phyloP scores from a whole-genome alignment of 148 eudicot species.

The Rhododendron henanense region DNA sequence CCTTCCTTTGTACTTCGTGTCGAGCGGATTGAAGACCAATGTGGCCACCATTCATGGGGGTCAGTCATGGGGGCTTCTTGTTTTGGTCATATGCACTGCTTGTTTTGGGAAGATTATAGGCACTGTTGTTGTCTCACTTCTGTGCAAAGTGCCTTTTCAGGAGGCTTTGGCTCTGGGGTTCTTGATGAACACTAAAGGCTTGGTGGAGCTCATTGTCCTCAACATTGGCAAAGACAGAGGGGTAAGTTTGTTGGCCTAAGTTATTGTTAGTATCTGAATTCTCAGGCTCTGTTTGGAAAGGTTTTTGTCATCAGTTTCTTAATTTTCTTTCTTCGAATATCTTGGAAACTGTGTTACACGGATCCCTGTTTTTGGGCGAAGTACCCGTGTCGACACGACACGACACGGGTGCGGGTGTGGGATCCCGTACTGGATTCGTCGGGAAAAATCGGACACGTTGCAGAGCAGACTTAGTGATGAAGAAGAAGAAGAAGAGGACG shows the following conservation, averaged over 20 bases:
- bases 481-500: too few relatives aligned
- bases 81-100: constrained; percentile 64
- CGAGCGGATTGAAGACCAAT: constrained; percentile 78
- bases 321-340: not conserved
- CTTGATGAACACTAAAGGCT: constrained; percentile 76
- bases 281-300: not conserved
- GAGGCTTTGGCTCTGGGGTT: constrained; percentile 69
- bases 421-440: too few relatives aligned
- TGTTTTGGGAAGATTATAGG: constrained; percentile 75
- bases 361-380: too few relatives aligned
- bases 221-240: constrained; percentile 81
- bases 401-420: too few relatives aligned
- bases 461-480: too few relatives aligned
- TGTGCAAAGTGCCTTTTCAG: constrained; percentile 48
- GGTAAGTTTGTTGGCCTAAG: constrained; percentile 24
- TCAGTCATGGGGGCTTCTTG: constrained; percentile 84
- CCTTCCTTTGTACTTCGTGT: constrained; percentile 79
- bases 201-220: constrained; percentile 79
- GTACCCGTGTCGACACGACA: too few relatives aligned
- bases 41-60: constrained; percentile 66
- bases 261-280: not conserved
- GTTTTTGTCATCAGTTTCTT: not conserved
- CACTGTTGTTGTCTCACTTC: constrained; percentile 45
- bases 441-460: too few relatives aligned
- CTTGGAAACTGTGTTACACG: too few relatives aligned